A percentile compares a stretch with the other conserved stretches of the same genome.
phyloP scores from a whole-genome alignment of 2,329 filamentous ascomycete species.

The Aspergillus aculeatinus region DNA sequence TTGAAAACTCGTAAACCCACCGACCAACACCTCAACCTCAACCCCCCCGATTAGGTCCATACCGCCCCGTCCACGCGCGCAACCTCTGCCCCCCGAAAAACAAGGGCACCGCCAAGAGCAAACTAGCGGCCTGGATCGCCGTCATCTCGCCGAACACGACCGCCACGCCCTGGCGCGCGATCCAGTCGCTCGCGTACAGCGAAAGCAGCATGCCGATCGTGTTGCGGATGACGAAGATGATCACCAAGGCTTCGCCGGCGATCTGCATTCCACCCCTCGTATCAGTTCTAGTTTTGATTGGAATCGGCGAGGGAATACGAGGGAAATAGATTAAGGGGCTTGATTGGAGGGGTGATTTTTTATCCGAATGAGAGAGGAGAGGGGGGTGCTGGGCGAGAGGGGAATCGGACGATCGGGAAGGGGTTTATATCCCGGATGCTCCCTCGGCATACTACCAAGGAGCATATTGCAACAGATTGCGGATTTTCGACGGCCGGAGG shows the following conservation, averaged over 20 bases:
- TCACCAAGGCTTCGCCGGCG: conserved; percentile 27
- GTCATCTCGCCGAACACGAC: conserved; percentile 29
- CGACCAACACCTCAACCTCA: conserved; percentile 6
- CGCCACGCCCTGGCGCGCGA: conserved; percentile 21
- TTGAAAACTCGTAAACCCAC: no score
- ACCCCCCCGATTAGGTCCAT: conserved; percentile 29
- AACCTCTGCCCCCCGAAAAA: conserved; percentile 23
- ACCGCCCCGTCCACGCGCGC: conserved; percentile 19
- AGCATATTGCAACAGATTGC: no score
- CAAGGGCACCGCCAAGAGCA: conserved; percentile 23
- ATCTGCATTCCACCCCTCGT: conserved; percentile 11
- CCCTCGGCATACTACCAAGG: no score
- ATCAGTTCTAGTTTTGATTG: not conserved
- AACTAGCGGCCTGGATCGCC: conserved; percentile 23
- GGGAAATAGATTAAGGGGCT: not conserved
- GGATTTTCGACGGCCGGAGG: no score
- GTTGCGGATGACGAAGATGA: conserved; percentile 30
- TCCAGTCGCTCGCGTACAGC: conserved; percentile 27
- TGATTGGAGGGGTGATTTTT: no score
- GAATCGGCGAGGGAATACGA: no score
- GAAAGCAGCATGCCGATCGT: conserved; percentile 29
- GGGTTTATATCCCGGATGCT: no score
- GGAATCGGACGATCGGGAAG: no score
- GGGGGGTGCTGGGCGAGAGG: no score
- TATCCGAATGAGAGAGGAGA: no score